Evolutionary conservation across 345 rosid genomes (phyloP), one percentile per base, ranked within the genome.

Genomic region (Hibiscus trionum): DNA sequence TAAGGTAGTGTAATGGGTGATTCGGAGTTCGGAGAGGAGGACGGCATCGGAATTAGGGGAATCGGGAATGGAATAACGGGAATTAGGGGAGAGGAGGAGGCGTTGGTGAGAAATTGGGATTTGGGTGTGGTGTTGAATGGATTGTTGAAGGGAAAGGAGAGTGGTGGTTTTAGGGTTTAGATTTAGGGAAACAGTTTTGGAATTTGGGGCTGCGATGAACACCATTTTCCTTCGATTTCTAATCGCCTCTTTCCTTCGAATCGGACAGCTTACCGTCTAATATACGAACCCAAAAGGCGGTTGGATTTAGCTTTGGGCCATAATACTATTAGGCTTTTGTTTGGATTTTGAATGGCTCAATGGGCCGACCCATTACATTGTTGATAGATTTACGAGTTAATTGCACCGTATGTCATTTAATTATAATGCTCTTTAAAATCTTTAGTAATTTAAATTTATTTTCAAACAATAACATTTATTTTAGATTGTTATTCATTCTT

Each of bases 101-200:
- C 73, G 82, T 62, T 87, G 84, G 39, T 68, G 69, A 39, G 82
- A 55, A 5, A 78, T 68, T 0, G 96, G 93, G 71, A 92, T 73
- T 15, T 67, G 81, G 60, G 73, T 73, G 15, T 73, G 78, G 24
- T 67, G 80, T 73, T 86, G 79, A 64, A 86, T 80, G 35, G 80
- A 75, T 74, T 69, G 83, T 24, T 85, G 84, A 73, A 90, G 88
- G 71, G 74, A 77, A 61, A 66, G 64, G 77, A 88, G 77, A 12
- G 93, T 86, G 73, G 94, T 77, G 76, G 85, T 58, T 47, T 65
- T 76, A 47, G 96, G 93, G 74, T 83, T 79, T 0, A 85, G 67
- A 62, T 86, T 71, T 5, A 93, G 24, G 65, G 81, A 79, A 0
- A 88, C 52, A 14, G 88, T 88, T 58, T 80, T 80, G 55, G 83